Conservation (phyloP, 2,329 filamentous ascomycete species). For the Cercospora sp. region DNA sequence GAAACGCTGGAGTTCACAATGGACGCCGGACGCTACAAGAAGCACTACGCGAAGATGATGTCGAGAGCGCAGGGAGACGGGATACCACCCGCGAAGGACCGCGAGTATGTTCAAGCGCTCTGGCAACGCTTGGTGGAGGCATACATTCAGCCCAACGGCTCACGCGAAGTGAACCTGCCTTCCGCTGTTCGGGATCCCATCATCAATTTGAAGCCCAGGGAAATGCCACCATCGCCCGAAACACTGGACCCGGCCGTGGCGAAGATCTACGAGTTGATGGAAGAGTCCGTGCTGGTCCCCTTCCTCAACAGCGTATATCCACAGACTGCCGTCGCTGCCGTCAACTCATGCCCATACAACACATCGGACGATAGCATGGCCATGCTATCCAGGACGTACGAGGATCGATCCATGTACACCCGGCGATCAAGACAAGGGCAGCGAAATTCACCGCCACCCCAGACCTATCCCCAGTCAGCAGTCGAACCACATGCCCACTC, state of each 20-base stretch:
- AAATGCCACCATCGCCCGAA: conserved; percentile 70
- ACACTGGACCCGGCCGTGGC: conserved; percentile 77
- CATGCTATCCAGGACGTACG: conserved; percentile 42
- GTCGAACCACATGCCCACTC: conserved; percentile 34
- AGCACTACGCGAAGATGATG: conserved; percentile 62
- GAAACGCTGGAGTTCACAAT: conserved; percentile 97
- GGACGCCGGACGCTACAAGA: conserved; percentile 82
- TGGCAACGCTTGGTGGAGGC: conserved; percentile 88
- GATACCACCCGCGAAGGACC: conserved; percentile 56
- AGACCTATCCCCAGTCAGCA: conserved; percentile 31
- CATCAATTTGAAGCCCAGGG: conserved; percentile 59
- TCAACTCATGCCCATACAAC: conserved; percentile 46
- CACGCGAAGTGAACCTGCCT: conserved; percentile 87
- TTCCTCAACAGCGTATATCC: conserved; percentile 72
- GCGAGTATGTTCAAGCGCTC: conserved; percentile 71
- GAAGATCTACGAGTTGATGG: conserved; percentile 95
- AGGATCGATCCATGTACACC: conserved; percentile 37
- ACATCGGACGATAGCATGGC: conserved; percentile 38
- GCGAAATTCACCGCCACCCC: conserved; percentile 37
- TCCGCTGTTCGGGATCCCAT: conserved; percentile 80
- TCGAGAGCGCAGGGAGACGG: conserved; percentile 49
- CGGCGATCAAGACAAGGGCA: conserved; percentile 32
- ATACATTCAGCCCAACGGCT: conserved; percentile 83
- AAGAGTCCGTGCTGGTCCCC: conserved; percentile 89
- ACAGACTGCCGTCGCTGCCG: conserved; percentile 48